Conservation (phyloP, 2,329 filamentous ascomycete genomes). For the Endothia cerciana region DNA sequence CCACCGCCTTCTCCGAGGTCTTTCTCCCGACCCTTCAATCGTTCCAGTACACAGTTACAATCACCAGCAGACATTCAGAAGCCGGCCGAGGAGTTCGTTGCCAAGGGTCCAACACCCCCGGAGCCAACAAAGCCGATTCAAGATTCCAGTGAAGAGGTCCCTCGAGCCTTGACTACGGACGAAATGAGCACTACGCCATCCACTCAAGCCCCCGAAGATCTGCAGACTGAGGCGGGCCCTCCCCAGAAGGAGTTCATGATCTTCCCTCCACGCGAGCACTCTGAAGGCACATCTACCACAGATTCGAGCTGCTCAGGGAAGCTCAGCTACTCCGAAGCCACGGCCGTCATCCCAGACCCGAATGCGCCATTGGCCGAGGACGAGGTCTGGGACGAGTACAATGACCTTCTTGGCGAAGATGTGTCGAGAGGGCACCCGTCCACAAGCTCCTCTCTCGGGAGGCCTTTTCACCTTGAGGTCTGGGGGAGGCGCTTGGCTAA, state of each 20-base stretch:
- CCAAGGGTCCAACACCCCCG: conserved; percentile 52
- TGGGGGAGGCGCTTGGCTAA: conserved; percentile 46
- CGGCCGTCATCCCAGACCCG: conserved; percentile 66
- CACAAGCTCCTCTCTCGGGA: conserved; percentile 58
- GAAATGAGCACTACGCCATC: conserved; percentile 39
- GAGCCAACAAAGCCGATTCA: conserved; percentile 42
- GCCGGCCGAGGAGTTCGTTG: conserved; percentile 47
- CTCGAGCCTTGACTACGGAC: conserved; percentile 37
- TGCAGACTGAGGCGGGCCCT: conserved; percentile 39
- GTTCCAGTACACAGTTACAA: conserved; percentile 50
- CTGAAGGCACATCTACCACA: conserved; percentile 58
- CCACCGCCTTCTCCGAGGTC: conserved; percentile 67
- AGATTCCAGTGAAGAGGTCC: conserved; percentile 43
- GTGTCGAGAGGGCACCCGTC: conserved; percentile 51
- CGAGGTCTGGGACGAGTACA: conserved; percentile 93
- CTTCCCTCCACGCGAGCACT: conserved; percentile 69
- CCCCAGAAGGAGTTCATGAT: conserved; percentile 67
- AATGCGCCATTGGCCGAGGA: conserved; percentile 73
- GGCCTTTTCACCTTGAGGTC: conserved; percentile 60
- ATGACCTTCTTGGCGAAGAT: conserved; percentile 79
- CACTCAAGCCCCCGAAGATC: conserved; percentile 37
- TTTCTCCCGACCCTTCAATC: conserved; percentile 82
- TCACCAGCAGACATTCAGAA: conserved; percentile 36
- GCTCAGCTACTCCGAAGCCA: conserved; percentile 63
- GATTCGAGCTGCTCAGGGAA: conserved; percentile 71